Base-by-base conservation (phyloP, 2,329 filamentous ascomycete genomes). In the Tolypocladium pustulatum region DNA sequence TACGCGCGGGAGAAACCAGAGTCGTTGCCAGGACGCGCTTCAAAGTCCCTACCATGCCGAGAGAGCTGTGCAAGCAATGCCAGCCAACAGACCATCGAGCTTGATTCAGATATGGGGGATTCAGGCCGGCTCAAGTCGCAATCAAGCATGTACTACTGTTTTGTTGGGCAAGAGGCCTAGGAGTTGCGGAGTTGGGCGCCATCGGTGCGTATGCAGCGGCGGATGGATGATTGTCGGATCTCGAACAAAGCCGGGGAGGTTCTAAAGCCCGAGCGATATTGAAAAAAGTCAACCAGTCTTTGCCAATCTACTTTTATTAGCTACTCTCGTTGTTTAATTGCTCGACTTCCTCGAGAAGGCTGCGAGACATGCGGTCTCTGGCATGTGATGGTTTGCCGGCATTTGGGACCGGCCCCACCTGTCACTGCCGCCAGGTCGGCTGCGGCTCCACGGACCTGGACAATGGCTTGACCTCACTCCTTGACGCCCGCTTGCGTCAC, bases 401-500 rank as follows among this genome's bases (percentile, higher is more conserved):
- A 30, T 10, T 30, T 1, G 20, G 27, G 27, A 2, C 4, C 37
- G 9, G 41, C 49, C 46, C 43, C 51, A 30, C 38, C 55, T 17
- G 4, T n/a, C 37, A 34, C 49, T 20, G 25, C 17, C 55, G 37
- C 20, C 51, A n/a, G 17, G 20, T 54, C 52, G 34, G 22, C 34
- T 30, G 36, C 53, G 32, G 53, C 53, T 38, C 53, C 36, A 55
- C 53, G 53, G 53, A 10, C 37, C 32, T 40, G n/a, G 32, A 40
- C 15, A 30, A 20, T 25, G 46, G 20, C 56, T 55, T 51, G 55
- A 46, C 55, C 51, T 57, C 43, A 17, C 40, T 58, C 9, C 43
- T 52, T 7, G 32, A 49, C 41, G 56, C 34, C 55, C 36, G 51
- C 60, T 51, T 56, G 55, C 58, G 52, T 61, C 54, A 62, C 54